Conservation (phyloP, 331 rosid genomes). For the Acacia concinna region DNA sequence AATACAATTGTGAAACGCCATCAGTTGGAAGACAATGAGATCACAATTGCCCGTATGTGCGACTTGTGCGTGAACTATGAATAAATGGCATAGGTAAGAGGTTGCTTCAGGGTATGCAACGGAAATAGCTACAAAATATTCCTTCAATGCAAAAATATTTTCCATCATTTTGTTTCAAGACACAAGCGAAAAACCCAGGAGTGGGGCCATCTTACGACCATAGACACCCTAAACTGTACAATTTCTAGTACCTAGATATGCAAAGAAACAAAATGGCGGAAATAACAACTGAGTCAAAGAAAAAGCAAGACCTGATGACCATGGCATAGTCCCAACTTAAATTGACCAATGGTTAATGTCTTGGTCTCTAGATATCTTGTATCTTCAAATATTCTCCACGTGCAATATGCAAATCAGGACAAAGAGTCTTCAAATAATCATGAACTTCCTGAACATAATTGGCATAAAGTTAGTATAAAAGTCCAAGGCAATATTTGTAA, state of each 20-base stretch:
- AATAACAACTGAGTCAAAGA: slow-evolving; percentile 1
- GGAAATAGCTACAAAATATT: slow-evolving; percentile 9
- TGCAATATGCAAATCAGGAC: slow-evolving; percentile 91
- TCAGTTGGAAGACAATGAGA: not conserved
- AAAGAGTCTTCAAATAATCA: slow-evolving; percentile 96
- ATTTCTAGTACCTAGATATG: not conserved
- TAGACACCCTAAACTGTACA: slow-evolving; percentile 3
- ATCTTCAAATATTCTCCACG: slow-evolving; percentile 96
- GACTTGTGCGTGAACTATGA: not conserved
- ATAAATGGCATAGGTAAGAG: slow-evolving; percentile 21
- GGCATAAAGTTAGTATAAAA: slow-evolving; percentile 1
- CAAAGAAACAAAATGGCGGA: not conserved
- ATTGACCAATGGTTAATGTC: slow-evolving; percentile 94
- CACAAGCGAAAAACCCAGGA: not conserved
- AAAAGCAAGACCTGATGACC: slow-evolving; percentile 84
- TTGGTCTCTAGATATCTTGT: slow-evolving; percentile 89
- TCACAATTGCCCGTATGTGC: not conserved
- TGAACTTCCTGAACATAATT: slow-evolving; percentile 79
- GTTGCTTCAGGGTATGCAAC: not conserved
- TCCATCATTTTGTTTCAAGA: too few relatives aligned
- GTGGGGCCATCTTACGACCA: slow-evolving; percentile 7
- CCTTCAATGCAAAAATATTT: not conserved
- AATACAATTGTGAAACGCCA: not conserved
- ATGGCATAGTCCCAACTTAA: slow-evolving; percentile 93
- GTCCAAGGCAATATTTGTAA: not conserved